Evolutionary conservation across 1,139 yeast genomes (phyloP), one percentile per base, ranked within the genome.

Genomic region (Lodderomyces elongisporus): DNA sequence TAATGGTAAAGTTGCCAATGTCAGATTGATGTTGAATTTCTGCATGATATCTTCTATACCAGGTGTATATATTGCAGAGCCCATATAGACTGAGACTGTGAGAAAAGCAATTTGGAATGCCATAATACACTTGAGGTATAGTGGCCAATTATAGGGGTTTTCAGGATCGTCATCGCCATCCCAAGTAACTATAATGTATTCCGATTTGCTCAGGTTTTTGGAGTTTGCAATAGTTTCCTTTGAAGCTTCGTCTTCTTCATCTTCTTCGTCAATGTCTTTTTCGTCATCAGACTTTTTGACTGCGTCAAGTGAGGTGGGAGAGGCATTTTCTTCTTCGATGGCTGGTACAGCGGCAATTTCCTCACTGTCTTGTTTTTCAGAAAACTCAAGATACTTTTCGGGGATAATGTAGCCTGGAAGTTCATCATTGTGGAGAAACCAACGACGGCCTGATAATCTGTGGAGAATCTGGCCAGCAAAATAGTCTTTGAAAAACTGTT

Each of bases 1-100:
- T 28, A 59, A 55, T 4, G 77, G 75, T 7, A 77, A 51, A 1
- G 66, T 56, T 0, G 77, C 71, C 3, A 59, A 61, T 9, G 64
- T 66, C 33, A 58, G 56, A n/a, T 67, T 52, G 2, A 71, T 58
- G n/a, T 52, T 43, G 38, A 74, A 73, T 17, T 70, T 66, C 14
- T 54, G 52, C 48, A 61, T 57, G 28, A 79, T 50, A 17, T 60
- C 46, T 8, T 51, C 54, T 10, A 54, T 35, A 14, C 60, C 60
- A 1, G 62, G 62, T 13, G 62, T 49, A 38, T 52, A 55, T 13
- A 58, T 51, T 7, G 62, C 60, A 2, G 59, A 48, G 12, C 49
- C 58, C 50, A 56, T 51, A 37, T 57, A 58, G 4, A 52, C 55
- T 1, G 54, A 44, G 14, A 45, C 35, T 3, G 59, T 52, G 18